These are phyloP conservation scores for Vicia faba DNA, from an alignment of 306 rosid species.

Conservation along the genomic window DNA sequence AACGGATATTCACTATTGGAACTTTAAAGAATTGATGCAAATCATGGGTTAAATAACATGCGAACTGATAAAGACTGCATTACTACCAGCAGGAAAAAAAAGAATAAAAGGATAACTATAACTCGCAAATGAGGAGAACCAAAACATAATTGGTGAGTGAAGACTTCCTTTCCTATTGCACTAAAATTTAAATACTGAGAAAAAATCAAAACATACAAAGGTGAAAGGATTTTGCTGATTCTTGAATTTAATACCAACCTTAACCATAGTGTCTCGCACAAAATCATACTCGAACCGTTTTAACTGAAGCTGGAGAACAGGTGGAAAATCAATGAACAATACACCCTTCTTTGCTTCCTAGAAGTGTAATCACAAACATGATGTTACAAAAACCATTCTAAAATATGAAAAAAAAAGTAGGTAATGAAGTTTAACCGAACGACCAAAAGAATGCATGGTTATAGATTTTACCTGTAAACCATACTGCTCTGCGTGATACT, in stretches of 20 bases:
- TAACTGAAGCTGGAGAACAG: conserved; percentile 94
- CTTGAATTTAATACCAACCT: conserved; percentile 60
- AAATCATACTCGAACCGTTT: conserved; percentile 92
- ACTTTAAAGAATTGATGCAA: not conserved
- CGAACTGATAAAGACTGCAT: not conserved
- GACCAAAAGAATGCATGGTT: conserved; percentile 6
- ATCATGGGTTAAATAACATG: not conserved
- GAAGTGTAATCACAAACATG: conserved; percentile 33
- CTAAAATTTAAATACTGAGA: not conserved
- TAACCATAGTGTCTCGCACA: conserved; percentile 86
- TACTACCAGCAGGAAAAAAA: not conserved
- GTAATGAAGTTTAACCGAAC: conserved; percentile 17
- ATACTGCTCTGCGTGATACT: conserved; percentile 83
- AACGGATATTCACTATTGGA: not conserved
- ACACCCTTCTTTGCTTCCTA: conserved; percentile 97
- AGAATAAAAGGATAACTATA: conserved; percentile 1
- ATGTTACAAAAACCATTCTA: not conserved
- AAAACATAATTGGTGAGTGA: not conserved
- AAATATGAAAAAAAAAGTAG: conserved; percentile 2
- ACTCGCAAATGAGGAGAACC: conserved; percentile 4
- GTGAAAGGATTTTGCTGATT: conserved; percentile 18
- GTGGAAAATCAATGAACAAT: conserved; percentile 93
- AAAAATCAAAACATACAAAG: conserved; percentile 28
- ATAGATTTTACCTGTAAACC: conserved; percentile 74
- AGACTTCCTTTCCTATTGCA: not conserved